A percentile compares a stretch with the other conserved stretches of the same genome.
phyloP scores from a whole-genome alignment of 1,284 basidiomycete genomes.

The Trichosporon coremiiforme region DNA sequence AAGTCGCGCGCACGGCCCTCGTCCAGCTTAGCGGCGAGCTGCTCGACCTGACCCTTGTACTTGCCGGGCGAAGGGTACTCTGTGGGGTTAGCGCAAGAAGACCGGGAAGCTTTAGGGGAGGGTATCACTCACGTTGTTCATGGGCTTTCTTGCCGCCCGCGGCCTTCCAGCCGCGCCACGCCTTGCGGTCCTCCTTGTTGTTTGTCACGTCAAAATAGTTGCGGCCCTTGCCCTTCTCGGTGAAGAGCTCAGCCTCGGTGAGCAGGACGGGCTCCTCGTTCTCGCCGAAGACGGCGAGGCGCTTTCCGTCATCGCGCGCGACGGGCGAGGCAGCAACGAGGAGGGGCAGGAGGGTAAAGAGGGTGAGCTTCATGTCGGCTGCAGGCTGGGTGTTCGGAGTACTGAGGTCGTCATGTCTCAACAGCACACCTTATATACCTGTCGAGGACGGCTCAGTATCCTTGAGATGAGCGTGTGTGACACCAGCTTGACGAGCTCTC shows the following conservation, averaged over 20 bases:
- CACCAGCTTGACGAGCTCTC: not conserved
- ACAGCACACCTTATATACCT: not conserved
- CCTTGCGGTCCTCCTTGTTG: conserved; percentile 8
- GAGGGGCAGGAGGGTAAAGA: conserved; percentile 6
- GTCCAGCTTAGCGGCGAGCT: conserved; percentile 4
- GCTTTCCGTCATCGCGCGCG: not conserved
- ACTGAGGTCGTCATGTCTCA: not conserved
- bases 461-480: not conserved
- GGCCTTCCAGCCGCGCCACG: not conserved
- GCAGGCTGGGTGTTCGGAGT: not conserved
- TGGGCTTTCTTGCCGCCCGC: not conserved
- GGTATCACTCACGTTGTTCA: not conserved
- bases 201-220: not conserved
- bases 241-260: not conserved
- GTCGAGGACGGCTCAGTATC: not conserved
- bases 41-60: not conserved
- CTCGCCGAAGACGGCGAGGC: conserved; percentile 2
- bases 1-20: not conserved
- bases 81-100: not conserved
- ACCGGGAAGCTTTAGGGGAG: too few species aligned
- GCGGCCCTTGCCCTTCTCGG: conserved; percentile 13
- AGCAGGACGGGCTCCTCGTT: conserved; percentile 10
- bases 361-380: conserved; percentile 4
- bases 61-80: conserved; percentile 3
- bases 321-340: not conserved